Evolutionary conservation across 1,284 basidiomycete species (phyloP).

Genomic region (Moesziomyces aphidis): DNA sequence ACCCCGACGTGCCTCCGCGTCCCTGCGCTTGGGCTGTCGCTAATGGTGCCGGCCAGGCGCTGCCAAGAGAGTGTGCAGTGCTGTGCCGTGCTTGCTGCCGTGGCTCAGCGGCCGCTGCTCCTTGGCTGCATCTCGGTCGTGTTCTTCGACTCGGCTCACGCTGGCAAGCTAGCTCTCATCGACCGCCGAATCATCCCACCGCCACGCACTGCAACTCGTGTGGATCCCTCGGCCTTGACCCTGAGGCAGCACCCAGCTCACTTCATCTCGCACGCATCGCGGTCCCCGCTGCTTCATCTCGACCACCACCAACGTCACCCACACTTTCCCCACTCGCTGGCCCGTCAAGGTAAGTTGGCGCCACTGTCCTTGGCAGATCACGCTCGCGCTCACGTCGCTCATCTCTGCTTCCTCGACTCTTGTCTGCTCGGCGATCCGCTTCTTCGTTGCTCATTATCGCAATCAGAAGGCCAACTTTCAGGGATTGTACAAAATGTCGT

Average conservation of each 20-base stretch:
- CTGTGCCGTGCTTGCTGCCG: no score
- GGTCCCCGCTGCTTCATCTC: neutral
- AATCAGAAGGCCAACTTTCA: constrained; percentile 12
- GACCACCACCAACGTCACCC: constrained; percentile 1
- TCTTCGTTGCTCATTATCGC: neutral
- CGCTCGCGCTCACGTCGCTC: neutral
- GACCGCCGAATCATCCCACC: neutral
- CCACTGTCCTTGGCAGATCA: constrained; percentile 1
- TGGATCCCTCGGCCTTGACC: neutral
- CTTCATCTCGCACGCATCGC: neutral
- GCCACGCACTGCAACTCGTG: neutral
- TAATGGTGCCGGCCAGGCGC: neutral
- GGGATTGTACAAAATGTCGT: constrained; percentile 53
- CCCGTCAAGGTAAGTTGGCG: neutral
- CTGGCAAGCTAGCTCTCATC: neutral
- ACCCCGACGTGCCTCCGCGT: neutral
- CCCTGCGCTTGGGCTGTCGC: neutral
- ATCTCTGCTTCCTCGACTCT: no score
- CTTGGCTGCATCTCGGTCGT: neutral
- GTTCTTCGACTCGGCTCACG: neutral
- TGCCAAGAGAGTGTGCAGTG: neutral
- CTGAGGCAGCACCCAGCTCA: neutral
- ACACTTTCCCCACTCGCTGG: neutral
- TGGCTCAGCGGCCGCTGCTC: no score
- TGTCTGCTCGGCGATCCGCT: neutral